These are phyloP conservation scores for Emmonsia crescens DNA, from an alignment of 2,329 filamentous ascomycete species.

Conservation along the genomic window DNA sequence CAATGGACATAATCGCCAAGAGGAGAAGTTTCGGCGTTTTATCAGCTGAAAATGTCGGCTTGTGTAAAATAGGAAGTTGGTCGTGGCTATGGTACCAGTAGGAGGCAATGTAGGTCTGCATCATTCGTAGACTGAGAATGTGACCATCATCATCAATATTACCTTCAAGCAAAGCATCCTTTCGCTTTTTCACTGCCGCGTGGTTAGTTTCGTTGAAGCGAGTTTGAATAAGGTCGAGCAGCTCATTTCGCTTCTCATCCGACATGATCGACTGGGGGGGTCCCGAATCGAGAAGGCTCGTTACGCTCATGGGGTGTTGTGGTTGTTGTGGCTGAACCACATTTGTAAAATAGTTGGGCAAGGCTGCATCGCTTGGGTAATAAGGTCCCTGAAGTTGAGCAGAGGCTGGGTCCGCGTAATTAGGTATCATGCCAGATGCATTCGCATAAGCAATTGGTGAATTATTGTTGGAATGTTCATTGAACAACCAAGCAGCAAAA, in stretches of 20 bases:
- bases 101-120: slow-evolving; percentile 85
- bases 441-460: slow-evolving; percentile 41
- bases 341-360: slow-evolving; percentile 38
- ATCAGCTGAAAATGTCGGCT: slow-evolving; percentile 83
- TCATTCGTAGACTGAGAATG: slow-evolving; percentile 76
- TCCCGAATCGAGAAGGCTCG: slow-evolving; percentile 69
- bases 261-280: slow-evolving; percentile 71
- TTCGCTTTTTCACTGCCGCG: slow-evolving; percentile 60
- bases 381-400: slow-evolving; percentile 40
- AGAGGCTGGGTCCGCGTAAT: slow-evolving; percentile 31
- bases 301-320: slow-evolving; percentile 82
- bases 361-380: slow-evolving; percentile 39
- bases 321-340: slow-evolving; percentile 54
- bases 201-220: slow-evolving; percentile 74
- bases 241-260: slow-evolving; percentile 72
- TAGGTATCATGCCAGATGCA: slow-evolving; percentile 30
- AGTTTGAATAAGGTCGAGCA: slow-evolving; percentile 69
- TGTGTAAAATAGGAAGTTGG: slow-evolving; percentile 87
- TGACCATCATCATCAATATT: slow-evolving; percentile 54
- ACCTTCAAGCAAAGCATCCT: slow-evolving; percentile 67
- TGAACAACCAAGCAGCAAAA: slow-evolving; percentile 77
- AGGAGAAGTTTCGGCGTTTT: slow-evolving; percentile 75
- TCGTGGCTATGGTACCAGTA: slow-evolving; percentile 95
- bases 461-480: slow-evolving; percentile 48
- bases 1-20: slow-evolving; percentile 83